These are phyloP conservation scores for Seiridium cupressi DNA, from an alignment of 2,329 filamentous ascomycete genomes.

Conservation along the genomic window DNA sequence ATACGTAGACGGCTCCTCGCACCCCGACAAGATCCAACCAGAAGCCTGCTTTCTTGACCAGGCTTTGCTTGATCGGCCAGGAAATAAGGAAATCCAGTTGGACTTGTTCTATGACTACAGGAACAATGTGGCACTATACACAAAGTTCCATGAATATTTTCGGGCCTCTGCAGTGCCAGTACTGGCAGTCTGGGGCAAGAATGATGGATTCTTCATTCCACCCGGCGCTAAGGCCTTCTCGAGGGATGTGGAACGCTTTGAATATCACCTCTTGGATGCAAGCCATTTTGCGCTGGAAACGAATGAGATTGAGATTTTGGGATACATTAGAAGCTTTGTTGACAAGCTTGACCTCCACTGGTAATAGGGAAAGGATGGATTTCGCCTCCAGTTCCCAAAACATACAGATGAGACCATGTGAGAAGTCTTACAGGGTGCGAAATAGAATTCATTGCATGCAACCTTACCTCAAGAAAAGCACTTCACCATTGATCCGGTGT, in stretches of 20 bases:
- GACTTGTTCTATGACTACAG: no score
- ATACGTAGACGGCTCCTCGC: no score
- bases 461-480: not conserved
- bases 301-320: constrained; percentile 27
- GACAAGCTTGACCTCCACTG: no score
- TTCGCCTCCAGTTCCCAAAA: no score
- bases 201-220: constrained; percentile 49
- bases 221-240: constrained; percentile 53
- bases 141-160: constrained; percentile 38
- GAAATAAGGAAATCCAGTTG: no score
- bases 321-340: constrained; percentile 23
- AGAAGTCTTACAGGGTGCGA: no score
- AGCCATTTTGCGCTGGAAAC: constrained; percentile 53
- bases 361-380: no score
- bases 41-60: no score
- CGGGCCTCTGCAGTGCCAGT: constrained; percentile 48
- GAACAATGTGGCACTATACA: no score
- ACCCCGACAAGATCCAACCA: no score
- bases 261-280: constrained; percentile 50
- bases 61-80: no score
- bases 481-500: constrained; percentile 2
- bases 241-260: constrained; percentile 44
- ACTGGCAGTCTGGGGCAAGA: constrained; percentile 57
- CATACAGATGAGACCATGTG: no score
- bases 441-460: constrained; percentile 4